Evolutionary conservation across 2,329 filamentous ascomycete species (phyloP), one percentile per base, ranked within the genome.

Genomic region (Colletotrichum tabaci): DNA sequence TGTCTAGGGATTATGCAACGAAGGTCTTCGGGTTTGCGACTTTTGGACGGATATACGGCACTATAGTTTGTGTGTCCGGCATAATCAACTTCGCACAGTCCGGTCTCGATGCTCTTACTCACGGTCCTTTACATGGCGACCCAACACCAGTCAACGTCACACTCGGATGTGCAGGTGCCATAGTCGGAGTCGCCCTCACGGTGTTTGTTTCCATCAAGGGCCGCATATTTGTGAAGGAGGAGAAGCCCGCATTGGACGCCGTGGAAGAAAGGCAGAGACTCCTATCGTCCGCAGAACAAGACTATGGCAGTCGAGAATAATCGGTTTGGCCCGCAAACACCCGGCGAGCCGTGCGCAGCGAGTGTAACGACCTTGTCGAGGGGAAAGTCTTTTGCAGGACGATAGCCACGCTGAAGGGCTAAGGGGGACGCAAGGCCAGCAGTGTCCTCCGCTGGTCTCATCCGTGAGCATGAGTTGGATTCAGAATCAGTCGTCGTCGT

Each of bases 21-120:
- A 94, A 94, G 78, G 92, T 94, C 2, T 95, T 95, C 75, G 93
- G 93, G 3, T 94, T 94, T 78, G 87, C 89, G n/a, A 94, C 92
- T 0, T 95, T 95, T 73, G 93, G 93, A 13, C 93, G 93, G 72
- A 92, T 95, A 16, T 95, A 95, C 78, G 93, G 93, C 16, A 86
- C 93, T 4, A 89, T 95, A 67, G 93, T 93, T 64, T 94, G 92
- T 77, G 79, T 93, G 6, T 92, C 93, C 0, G 93, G 93, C 2
- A 75, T 94, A 0, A 86, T 92, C 72, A 94, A 94, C 78, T 92
- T 95, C 78, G 84, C 87, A 0, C 93, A 95, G 80, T 89, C 90
- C 0, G 92, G 87, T 0, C 84, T 95, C 50, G 93, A 95, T 76
- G 87, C 90, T 0, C 81, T 93, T 23, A 93, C 91, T 0, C 90